A percentile compares a stretch with the other conserved stretches of the same genome.
phyloP scores from a whole-genome alignment of 805 yeast species.

The Ogataea pilisensis region DNA sequence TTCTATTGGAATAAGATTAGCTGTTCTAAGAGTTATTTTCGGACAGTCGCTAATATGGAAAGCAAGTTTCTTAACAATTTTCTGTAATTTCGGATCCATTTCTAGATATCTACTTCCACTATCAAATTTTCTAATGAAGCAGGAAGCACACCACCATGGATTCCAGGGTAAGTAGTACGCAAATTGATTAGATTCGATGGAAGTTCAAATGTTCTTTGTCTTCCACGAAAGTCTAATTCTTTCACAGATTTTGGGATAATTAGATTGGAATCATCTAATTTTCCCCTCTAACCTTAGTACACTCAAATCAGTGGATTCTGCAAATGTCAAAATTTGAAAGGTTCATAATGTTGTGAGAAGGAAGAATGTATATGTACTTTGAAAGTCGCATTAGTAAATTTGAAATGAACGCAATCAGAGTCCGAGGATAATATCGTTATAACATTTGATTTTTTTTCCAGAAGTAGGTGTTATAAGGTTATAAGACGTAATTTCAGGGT shows the following conservation, averaged over 20 bases:
- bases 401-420: not conserved
- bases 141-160: not conserved
- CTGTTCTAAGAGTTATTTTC: too few relatives aligned
- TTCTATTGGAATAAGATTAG: not conserved
- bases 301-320: not conserved
- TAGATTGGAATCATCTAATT: not conserved
- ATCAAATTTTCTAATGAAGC: not conserved
- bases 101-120: not conserved
- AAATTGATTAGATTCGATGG: not conserved
- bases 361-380: not conserved
- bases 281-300: not conserved
- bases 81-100: not conserved
- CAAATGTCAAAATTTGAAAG: too few relatives aligned
- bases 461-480: too few relatives aligned
- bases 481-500: too few relatives aligned
- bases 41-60: too few relatives aligned
- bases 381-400: not conserved
- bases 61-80: not conserved
- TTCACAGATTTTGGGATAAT: not conserved
- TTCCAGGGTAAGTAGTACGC: not conserved
- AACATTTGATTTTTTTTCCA: not conserved
- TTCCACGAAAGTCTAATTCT: not conserved
- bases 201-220: not conserved
- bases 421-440: not conserved
- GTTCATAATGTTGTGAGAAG: too few relatives aligned